These are phyloP conservation scores for Cardamine occulta DNA, from an alignment of 345 rosid genomes.

Conservation along the genomic window DNA sequence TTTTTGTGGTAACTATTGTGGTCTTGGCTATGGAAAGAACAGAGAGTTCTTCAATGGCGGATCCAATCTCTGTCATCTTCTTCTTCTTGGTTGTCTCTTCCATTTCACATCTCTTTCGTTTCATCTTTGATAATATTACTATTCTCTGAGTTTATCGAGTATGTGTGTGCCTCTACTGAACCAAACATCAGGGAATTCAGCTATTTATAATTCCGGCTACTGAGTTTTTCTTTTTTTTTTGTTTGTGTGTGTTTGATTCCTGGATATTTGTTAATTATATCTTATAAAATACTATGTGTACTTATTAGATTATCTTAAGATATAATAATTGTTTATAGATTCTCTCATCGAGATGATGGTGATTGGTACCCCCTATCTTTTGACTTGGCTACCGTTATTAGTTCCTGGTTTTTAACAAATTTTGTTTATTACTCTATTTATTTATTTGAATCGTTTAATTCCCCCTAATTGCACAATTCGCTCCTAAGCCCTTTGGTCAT, in stretches of 20 bases:
- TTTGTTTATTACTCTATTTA: not conserved
- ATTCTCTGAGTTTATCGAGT: not conserved
- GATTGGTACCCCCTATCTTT: conserved; percentile 31
- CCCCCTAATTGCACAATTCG: not conserved
- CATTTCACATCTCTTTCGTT: conserved; percentile 67
- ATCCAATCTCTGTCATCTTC: conserved; percentile 70
- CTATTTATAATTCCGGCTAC: conserved; percentile 25
- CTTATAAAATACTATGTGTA: conserved; percentile 2
- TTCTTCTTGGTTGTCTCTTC: conserved; percentile 46
- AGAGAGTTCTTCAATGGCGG: conserved; percentile 83
- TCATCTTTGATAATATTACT: conserved; percentile 48
- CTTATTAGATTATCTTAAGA: conserved; percentile 5
- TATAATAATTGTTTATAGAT: conserved; percentile 24
- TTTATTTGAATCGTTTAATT: not conserved
- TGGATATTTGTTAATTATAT: conserved; percentile 4
- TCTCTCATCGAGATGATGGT: conserved; percentile 18
- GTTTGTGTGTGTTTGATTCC: not conserved
- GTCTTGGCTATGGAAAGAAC: conserved; percentile 43
- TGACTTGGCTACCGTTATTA: conserved; percentile 24
- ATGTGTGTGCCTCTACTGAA: conserved; percentile 22
- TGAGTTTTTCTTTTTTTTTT: not conserved
- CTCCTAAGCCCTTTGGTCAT: not conserved
- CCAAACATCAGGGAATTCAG: conserved; percentile 8
- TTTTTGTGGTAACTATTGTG: conserved; percentile 46
- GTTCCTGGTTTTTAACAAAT: not conserved